Evolutionary conservation across 495 filamentous ascomycete genomes (phyloP), one percentile per base, ranked within the genome.

Genomic region (Aspergillus ostianus): DNA sequence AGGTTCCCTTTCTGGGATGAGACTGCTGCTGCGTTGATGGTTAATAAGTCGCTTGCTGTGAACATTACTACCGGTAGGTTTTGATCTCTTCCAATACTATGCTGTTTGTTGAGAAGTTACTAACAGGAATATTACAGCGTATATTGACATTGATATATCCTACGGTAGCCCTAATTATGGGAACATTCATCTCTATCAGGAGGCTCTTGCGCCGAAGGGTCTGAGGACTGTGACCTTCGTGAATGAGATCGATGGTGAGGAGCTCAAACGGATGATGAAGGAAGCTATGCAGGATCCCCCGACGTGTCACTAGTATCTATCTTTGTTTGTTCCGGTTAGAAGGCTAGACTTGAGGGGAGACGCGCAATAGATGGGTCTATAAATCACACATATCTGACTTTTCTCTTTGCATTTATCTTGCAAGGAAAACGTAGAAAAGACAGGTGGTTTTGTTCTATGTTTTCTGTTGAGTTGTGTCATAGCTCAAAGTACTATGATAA

Each of bases 1-100:
- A 60, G 55, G 0, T 71, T 75, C 29, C 75, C 75, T 4, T 72
- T 76, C 47, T 77, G 74, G 74, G 74, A 76, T 57, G 74, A 77
- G 58, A 78, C 72, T 18, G 73, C 74, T 5, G 73, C 73, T 13
- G 73, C 71, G 0, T 49, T 75, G 10, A 73, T 75, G 71, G 72
- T 68, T 48, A 73, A 67, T 53, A 70, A 67, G 10, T 63, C 64
- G 0, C 50, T 73, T 30, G 72, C 71, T 21, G 63, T 60, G 7
- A 71, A 71, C 27, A 60, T 64, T 30, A 69, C 68, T 13, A 65
- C 67, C 23, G 69, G 67, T 72, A 57, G 21, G 65, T 54, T 6
- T 6, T 13, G 26, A 27, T 12, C 29, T 18, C 27, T 30, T 41
- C 20, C 6, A 2, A 2, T 2, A 26, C 4, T 26, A 4, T 2